Evolutionary conservation across 352 stramenopile species (phyloP).

Genomic region (Pythium vanterpoolii): DNA sequence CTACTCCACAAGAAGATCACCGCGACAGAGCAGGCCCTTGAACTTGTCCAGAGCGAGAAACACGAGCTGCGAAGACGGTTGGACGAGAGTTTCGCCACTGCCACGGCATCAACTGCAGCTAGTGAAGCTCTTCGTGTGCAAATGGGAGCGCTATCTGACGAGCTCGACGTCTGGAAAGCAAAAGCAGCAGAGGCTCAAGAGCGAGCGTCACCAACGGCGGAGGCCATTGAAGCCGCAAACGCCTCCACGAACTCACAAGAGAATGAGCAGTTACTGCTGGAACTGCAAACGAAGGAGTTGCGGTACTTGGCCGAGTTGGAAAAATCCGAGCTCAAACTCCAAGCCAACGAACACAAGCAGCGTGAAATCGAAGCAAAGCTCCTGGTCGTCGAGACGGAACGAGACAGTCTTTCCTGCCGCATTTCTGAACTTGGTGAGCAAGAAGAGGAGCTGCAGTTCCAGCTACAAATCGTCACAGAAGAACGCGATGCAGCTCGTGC

Average conservation of each 20-base stretch:
- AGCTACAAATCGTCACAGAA: slow-evolving; percentile 82
- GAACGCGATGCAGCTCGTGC: slow-evolving; percentile 74
- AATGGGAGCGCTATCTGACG: slow-evolving; percentile 30
- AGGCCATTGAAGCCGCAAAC: slow-evolving; percentile 6
- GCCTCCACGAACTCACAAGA: slow-evolving; percentile 23
- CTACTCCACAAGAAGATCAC: slow-evolving; percentile 37
- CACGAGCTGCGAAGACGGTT: slow-evolving; percentile 40
- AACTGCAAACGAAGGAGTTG: slow-evolving; percentile 73
- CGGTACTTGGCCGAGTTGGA: slow-evolving; percentile 65
- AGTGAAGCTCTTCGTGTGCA: slow-evolving; percentile 35
- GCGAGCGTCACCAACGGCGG: slow-evolving; percentile 16
- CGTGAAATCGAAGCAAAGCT: slow-evolving; percentile 31
- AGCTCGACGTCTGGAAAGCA: slow-evolving; percentile 38
- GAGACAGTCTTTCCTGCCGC: slow-evolving; percentile 32
- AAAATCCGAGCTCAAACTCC: slow-evolving; percentile 62
- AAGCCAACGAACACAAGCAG: slow-evolving; percentile 41
- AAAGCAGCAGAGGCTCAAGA: slow-evolving; percentile 30
- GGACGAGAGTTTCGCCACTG: slow-evolving; percentile 31
- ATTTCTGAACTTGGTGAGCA: slow-evolving; percentile 61
- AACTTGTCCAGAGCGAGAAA: slow-evolving; percentile 35
- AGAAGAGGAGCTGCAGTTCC: slow-evolving; percentile 76
- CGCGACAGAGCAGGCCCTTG: slow-evolving; percentile 29
- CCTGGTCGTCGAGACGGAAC: slow-evolving; percentile 34
- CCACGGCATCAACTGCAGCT: slow-evolving; percentile 31
- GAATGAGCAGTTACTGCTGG: slow-evolving; percentile 53